Base-by-base conservation (phyloP, 805 yeast species). In the Suhomyces faveliae region DNA sequence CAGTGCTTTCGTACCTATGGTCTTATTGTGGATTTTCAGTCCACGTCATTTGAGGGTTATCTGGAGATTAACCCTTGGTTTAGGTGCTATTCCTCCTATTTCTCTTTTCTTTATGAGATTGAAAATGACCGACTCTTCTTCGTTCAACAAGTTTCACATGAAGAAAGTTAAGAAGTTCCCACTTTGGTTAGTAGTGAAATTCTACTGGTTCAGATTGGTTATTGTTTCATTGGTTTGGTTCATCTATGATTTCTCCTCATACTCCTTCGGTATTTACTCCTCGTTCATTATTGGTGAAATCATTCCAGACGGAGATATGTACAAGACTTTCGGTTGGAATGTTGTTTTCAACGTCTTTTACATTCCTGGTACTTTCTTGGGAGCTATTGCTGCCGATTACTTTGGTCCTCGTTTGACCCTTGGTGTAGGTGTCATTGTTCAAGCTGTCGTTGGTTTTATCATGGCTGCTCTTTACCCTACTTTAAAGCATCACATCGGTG, bases 31-130 rank as follows among this genome's bases (percentile, higher is more conserved):
- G 89, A 91, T 91, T 56, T 89, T 86, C 67, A 76, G 84, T 43
- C 73, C 76, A 22, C 67, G 82, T 42, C 85, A 88, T 61, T 78
- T 91, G 63, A 81, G 81, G 33, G 85, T 87, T 9, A 89, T 92
- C 35, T 92, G 98, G 98, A 85, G 98, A 76, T 73, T 90, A 48
- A 83, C 96, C 9, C 72, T 91, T 35, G 97, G 96, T 33, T 67
- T 92, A 29, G 97, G 97, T 63, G 96, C 92, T 17, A 78, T 92
- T 45, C 90, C 92, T 25, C 97, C 97, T 44, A 58, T 86, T 49
- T 73, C 87, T 1, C 77, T 91, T 55, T 87, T 92, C 62, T 78
- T 84, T 62, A 64, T 90, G 68, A 85, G 98, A 70, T 60, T 87
- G 59, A 84, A 79, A 64, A 86, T 85, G 73, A 71, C 78, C 52